Base-by-base conservation (phyloP, 2,329 filamentous ascomycete species). In the Ophiostoma ips region DNA sequence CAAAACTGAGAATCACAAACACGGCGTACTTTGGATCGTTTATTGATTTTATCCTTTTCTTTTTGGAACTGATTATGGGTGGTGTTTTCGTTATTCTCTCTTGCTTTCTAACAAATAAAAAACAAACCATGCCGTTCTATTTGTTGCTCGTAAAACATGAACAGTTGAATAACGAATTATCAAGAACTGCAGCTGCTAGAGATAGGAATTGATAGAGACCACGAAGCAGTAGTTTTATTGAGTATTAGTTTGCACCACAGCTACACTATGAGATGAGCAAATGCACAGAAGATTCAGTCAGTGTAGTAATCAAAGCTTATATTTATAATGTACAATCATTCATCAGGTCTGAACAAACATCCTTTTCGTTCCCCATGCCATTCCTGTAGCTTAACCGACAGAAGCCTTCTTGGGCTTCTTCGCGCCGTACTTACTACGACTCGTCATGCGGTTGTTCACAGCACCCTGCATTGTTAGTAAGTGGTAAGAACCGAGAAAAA, bases 341-440 rank as follows among this genome's bases (percentile, higher is more conserved):
- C 43, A 45, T 44, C 41, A 13, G 3, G 28, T 19, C 28, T 44
- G 7, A 19, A 18, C 15, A 38, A 9, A 30, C 15, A 24, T 33
- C 21, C 8, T n/a, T 11, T n/a, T 15, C 28, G 16, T 15, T 45
- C n/a, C n/a, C 13, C 28, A 28, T n/a, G 6, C 11, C 16, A 24
- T n/a, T 3, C 15, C n/a, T 7, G 15, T 16, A 16, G 56, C 59
- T 50, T 58, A 62, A 55, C 73, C 71, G 35, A 78, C 71, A 0
- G 74, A 73, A 19, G 82, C 81, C 65, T 81, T 81, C 82, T 96
- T 96, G 0, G 92, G 90, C 73, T 95, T 96, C 81, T 98, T 98
- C 46, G 92, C 94, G 54, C 92, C 92, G 64, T 95, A 98, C 70
- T 98, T 98, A 62, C 88, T 95, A 61, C 92, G 77, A 66, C 85